These are phyloP conservation scores for Lachnellula subtilissima DNA, from an alignment of 2,329 filamentous ascomycete species.

Conservation along the genomic window DNA sequence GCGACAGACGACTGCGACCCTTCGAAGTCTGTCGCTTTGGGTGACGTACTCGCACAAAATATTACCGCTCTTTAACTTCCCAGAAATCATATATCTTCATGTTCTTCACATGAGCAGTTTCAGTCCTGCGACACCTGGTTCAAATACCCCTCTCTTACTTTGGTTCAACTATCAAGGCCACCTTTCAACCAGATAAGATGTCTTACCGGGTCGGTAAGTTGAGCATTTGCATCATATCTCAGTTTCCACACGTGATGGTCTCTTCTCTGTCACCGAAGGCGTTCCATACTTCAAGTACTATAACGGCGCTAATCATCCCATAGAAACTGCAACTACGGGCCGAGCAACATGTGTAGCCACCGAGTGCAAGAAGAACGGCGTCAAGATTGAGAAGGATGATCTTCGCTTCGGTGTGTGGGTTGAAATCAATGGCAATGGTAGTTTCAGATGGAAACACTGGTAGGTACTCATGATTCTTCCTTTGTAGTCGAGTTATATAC, in stretches of 20 bases:
- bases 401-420: slow-evolving; percentile 74
- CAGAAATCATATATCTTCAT: neutral
- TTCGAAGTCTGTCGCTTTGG: neutral
- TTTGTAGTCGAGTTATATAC: neutral
- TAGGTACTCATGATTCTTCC: slow-evolving; percentile 38
- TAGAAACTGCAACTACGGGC: slow-evolving; percentile 66
- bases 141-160: neutral
- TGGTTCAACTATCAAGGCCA: neutral
- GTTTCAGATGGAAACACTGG: slow-evolving; percentile 85
- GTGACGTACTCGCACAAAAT: neutral
- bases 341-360: slow-evolving; percentile 68
- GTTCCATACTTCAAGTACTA: neutral
- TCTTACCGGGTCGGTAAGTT: slow-evolving; percentile 34
- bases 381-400: slow-evolving; percentile 75
- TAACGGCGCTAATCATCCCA: neutral
- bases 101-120: too few species aligned
- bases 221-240: slow-evolving; percentile 2
- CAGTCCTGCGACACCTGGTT: neutral
- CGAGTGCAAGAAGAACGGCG: slow-evolving; percentile 63
- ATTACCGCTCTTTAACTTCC: neutral
- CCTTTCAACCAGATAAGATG: slow-evolving; percentile 17
- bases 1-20: neutral
- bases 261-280: neutral
- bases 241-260: slow-evolving; percentile 19
- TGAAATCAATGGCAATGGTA: slow-evolving; percentile 51